phyloP scores from a whole-genome alignment of 805 yeast genomes.

The Candida ulmi region DNA sequence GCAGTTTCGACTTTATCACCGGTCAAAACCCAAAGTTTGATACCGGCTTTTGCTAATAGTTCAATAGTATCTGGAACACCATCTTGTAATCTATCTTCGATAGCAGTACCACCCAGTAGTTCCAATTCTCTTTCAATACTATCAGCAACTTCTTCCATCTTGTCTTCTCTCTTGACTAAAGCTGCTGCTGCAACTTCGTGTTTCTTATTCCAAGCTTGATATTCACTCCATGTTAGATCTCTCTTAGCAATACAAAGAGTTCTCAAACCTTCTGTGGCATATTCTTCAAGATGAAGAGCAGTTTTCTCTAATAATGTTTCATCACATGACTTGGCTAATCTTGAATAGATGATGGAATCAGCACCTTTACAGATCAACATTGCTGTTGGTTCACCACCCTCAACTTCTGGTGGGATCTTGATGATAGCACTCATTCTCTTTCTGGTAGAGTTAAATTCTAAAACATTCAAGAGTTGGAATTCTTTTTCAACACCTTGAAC shows the following conservation, averaged over 20 bases:
- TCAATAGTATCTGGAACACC: conserved; percentile 84
- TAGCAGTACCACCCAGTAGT: conserved; percentile 80
- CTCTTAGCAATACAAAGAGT: conserved; percentile 74
- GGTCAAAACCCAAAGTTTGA: conserved; percentile 79
- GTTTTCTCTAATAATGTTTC: conserved; percentile 49
- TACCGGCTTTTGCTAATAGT: conserved; percentile 66
- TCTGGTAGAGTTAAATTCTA: conserved; percentile 79
- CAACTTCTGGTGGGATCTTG: conserved; percentile 48
- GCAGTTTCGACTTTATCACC: conserved; percentile 92
- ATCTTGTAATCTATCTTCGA: conserved; percentile 79
- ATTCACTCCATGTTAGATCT: conserved; percentile 55
- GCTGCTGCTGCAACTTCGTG: conserved; percentile 65
- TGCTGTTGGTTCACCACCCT: conserved; percentile 47
- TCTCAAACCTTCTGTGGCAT: conserved; percentile 77
- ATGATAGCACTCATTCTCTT: conserved; percentile 82
- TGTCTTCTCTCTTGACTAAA: conserved; percentile 59
- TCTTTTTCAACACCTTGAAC: conserved; percentile 66
- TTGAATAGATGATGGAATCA: conserved; percentile 66
- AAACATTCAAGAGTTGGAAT: conserved; percentile 59
- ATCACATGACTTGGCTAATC: conserved; percentile 43
- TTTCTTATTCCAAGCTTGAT: conserved; percentile 53
- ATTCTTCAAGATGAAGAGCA: conserved; percentile 67
- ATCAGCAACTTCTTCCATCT: conserved; percentile 69
- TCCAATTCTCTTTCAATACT: conserved; percentile 60
- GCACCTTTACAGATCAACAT: conserved; percentile 78